These are phyloP conservation scores for Ogataea trehaloabstinens DNA, from an alignment of 805 yeast species.

Conservation along the genomic window DNA sequence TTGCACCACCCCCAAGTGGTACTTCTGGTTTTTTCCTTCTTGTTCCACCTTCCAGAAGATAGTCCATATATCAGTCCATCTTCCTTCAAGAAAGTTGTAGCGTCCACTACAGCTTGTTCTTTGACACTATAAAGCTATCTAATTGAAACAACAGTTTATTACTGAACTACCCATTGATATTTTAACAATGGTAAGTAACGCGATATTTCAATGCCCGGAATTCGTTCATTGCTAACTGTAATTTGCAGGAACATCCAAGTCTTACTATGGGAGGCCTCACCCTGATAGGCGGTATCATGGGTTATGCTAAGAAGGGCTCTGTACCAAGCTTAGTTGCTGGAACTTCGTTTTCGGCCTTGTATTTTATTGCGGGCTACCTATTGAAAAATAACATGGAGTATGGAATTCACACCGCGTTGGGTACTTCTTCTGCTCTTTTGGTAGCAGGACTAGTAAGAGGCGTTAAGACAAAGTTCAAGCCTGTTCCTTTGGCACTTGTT, in stretches of 20 bases:
- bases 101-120: too few species aligned
- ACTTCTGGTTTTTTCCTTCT: too few species aligned
- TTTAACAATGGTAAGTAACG: too few species aligned
- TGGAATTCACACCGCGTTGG: constrained; percentile 80
- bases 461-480: constrained; percentile 53
- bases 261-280: constrained; percentile 28
- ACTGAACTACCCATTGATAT: too few species aligned
- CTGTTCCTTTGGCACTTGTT: constrained; percentile 69
- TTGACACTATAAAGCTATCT: too few species aligned
- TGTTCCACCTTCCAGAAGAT: too few species aligned
- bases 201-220: too few species aligned
- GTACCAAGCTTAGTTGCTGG: constrained; percentile 84
- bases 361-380: constrained; percentile 73
- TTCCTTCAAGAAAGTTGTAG: too few species aligned
- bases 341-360: constrained; percentile 52
- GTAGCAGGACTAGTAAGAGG: constrained; percentile 70
- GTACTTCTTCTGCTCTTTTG: constrained; percentile 62
- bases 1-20: too few species aligned
- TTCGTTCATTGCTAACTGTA: too few species aligned
- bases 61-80: too few species aligned
- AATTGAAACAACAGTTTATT: too few species aligned
- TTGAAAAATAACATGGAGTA: constrained; percentile 68
- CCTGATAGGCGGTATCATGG: constrained; percentile 32
- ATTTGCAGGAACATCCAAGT: constrained; percentile 29
- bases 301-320: constrained; percentile 57